phyloP scores from a whole-genome alignment of 768 basidiomycete species.

The Leccinum sublutescens region DNA sequence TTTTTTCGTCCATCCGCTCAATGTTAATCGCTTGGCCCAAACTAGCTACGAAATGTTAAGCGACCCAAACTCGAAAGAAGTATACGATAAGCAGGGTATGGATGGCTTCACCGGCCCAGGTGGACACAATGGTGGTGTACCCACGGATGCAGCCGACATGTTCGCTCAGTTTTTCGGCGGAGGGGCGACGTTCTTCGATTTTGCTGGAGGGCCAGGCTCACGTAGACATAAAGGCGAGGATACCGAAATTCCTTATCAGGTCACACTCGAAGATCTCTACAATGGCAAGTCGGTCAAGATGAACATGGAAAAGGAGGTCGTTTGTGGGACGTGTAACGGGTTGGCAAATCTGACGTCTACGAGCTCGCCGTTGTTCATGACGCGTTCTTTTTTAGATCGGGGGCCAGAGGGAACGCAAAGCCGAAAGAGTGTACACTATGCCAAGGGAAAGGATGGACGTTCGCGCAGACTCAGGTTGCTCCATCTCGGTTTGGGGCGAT shows the following conservation, averaged over 20 bases:
- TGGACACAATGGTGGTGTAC: conserved; percentile 46
- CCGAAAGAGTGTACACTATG: conserved; percentile 80
- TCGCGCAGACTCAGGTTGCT: conserved; percentile 53
- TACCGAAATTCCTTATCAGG: conserved; percentile 74
- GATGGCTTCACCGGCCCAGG: conserved; percentile 56
- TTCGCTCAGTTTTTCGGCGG: conserved; percentile 74
- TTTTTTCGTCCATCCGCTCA: neutral
- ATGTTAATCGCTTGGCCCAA: conserved; percentile 11
- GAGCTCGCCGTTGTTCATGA: conserved; percentile 2
- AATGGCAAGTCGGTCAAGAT: conserved; percentile 88
- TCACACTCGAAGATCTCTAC: conserved; percentile 90
- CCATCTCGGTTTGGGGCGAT: conserved; percentile 49
- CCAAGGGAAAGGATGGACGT: conserved; percentile 79
- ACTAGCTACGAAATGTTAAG: conserved; percentile 79
- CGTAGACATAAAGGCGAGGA: conserved; percentile 65
- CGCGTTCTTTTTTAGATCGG: conserved; percentile 51
- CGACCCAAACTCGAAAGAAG: conserved; percentile 62
- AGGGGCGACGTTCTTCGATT: conserved; percentile 61
- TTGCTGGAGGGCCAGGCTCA: conserved; percentile 50
- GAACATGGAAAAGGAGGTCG: conserved; percentile 81
- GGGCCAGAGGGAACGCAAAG: conserved; percentile 81
- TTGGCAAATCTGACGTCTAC: conserved; percentile 28
- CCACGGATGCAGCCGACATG: conserved; percentile 55
- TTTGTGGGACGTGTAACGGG: conserved; percentile 84
- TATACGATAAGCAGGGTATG: conserved; percentile 75